Percentiles rank a stretch among this genome's conserved stretches.
phyloP scores from a whole-genome alignment of 805 yeast species.

The Hanseniaspora occidentalis region DNA sequence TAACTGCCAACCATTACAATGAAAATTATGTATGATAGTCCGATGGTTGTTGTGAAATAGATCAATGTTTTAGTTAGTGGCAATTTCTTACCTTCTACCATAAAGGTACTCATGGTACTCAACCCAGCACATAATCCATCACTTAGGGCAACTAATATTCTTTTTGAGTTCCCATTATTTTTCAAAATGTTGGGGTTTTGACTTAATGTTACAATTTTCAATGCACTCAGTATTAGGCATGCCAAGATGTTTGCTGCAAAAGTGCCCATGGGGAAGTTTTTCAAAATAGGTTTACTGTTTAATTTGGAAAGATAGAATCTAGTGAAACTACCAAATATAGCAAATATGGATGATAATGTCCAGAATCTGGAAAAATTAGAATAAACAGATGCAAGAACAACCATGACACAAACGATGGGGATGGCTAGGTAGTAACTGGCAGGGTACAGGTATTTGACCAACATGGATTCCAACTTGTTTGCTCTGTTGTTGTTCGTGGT shows the following conservation, averaged over 20 bases:
- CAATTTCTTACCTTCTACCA: slow-evolving; percentile 45
- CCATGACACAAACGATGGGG: slow-evolving; percentile 17
- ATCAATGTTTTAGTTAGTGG: slow-evolving; percentile 27
- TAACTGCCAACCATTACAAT: slow-evolving; percentile 60
- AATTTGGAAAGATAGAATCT: slow-evolving; percentile 44
- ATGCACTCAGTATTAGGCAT: slow-evolving; percentile 30
- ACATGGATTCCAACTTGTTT: not conserved
- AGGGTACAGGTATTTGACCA: not conserved
- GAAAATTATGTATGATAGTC: slow-evolving; percentile 33
- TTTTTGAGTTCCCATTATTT: not conserved
- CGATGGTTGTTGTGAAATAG: slow-evolving; percentile 40
- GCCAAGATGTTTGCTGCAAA: slow-evolving; percentile 38
- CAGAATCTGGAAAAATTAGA: slow-evolving; percentile 45
- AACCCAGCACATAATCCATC: slow-evolving; percentile 63
- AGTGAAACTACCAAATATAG: slow-evolving; percentile 55
- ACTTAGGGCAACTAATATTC: slow-evolving; percentile 30
- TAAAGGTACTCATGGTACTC: slow-evolving; percentile 69
- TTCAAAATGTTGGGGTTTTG: not conserved
- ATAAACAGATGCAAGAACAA: slow-evolving; percentile 21
- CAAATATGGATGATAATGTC: slow-evolving; percentile 55
- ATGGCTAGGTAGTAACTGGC: slow-evolving; percentile 6
- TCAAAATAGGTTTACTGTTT: slow-evolving; percentile 27
- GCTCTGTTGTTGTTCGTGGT: not conserved
- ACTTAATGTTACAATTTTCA: slow-evolving; percentile 24
- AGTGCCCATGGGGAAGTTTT: slow-evolving; percentile 45